A percentile compares a stretch with the other conserved stretches of the same genome.
phyloP scores from a whole-genome alignment of 1,284 basidiomycete species.

The Laetiporus sulphureus region DNA sequence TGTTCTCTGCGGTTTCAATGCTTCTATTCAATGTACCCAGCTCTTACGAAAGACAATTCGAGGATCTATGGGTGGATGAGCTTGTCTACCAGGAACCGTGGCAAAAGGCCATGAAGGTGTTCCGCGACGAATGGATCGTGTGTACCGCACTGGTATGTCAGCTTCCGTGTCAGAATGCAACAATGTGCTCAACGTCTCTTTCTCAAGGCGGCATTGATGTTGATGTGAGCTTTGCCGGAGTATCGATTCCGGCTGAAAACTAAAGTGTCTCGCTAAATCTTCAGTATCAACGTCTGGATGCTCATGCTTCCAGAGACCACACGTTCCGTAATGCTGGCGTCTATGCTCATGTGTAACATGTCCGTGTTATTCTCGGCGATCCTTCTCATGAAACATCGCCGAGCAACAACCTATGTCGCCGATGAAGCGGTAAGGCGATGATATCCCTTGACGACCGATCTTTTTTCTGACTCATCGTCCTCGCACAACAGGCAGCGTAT shows the following conservation, averaged over 20 bases:
- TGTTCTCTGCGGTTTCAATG: constrained; percentile 29
- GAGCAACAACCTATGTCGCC: constrained; percentile 6
- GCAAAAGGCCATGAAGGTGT: constrained; percentile 33
- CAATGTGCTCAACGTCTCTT: constrained; percentile 22
- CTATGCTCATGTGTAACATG: constrained; percentile 13
- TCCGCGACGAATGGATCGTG: constrained; percentile 34
- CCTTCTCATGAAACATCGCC: constrained; percentile 17
- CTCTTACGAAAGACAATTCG: constrained; percentile 29
- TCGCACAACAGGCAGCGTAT: constrained; percentile 31
- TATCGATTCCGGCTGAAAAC: too few relatives aligned
- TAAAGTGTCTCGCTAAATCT: background rate
- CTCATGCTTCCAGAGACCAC: constrained; percentile 10
- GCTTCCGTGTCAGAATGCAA: constrained; percentile 12
- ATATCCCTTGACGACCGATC: background rate
- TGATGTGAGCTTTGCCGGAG: background rate
- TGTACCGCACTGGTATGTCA: constrained; percentile 20
- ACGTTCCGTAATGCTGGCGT: constrained; percentile 8
- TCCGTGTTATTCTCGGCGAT: constrained; percentile 19
- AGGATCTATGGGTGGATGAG: constrained; percentile 39
- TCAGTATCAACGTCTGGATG: constrained; percentile 16
- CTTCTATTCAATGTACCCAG: constrained; percentile 35
- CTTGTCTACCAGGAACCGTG: constrained; percentile 40
- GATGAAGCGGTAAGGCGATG: constrained; percentile 19
- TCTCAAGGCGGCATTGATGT: constrained; percentile 22
- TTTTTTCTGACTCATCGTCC: constrained; percentile 5